Evolutionary conservation across 2,329 filamentous ascomycete genomes (phyloP), one percentile per base, ranked within the genome.

Genomic region (Colletotrichum orchidophilum): DNA sequence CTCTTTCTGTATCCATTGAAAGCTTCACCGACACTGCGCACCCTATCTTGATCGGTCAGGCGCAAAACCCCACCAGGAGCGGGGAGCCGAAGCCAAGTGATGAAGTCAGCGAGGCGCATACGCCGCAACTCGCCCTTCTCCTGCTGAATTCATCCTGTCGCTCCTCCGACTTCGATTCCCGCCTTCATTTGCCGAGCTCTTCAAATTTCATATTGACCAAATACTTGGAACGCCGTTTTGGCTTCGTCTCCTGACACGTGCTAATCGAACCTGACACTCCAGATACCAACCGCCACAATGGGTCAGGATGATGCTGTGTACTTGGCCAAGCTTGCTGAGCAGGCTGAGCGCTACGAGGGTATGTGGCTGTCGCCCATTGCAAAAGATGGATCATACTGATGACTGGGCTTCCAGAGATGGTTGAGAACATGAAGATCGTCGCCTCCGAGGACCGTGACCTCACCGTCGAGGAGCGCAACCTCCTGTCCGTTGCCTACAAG

Each of bases 321-420:
- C 87, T 93, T 98, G 85, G 96, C 96, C 87, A 98, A 98, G 95
- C 94, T 99, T 86, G 96, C 96, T 84, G 96, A 99, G 93, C 96
- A 99, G 92, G 96, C 96, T 86, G 96, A 99, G 92, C 96, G 96
- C 85, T 99, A 99, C 87, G 96, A 99, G 90, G 96, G 96, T 98
- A 88, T 81, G 90, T 85, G 65, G 29, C 64, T 11, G 31, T 61
- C 42, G 49, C 54, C 50, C 50, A 62, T 52, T 29, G 26, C 26
- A 39, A 46, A 15, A 24, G 70, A 69, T 73, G 42, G 54, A 66
- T 35, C 50, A 54, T 29, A 33, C 66, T 67, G 46, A 55, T 67
- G 52, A 65, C 61, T 55, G 66, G 69, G 66, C 57, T 58, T 75
- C 70, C 85, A 98, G 96, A 98, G 87, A 98, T 98, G 96, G 96